phyloP scores from a whole-genome alignment of 495 filamentous ascomycete genomes.

The Tuber magnatum region DNA sequence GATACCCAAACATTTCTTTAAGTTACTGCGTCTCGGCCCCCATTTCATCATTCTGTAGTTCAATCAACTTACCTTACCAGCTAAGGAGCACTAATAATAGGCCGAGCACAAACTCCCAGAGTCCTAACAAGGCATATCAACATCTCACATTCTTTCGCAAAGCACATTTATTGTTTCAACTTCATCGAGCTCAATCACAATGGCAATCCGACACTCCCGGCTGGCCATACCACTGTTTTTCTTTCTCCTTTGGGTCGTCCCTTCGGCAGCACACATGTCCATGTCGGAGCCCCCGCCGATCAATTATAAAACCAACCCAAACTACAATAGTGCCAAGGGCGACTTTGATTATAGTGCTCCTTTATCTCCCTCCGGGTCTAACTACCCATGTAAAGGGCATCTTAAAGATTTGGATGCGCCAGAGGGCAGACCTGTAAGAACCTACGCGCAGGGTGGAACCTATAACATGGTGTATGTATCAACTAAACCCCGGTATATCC shows the following conservation, averaged over 20 bases:
- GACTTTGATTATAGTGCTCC: constrained; percentile 54
- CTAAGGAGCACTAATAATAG: constrained; percentile 6
- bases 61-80: constrained; percentile 8
- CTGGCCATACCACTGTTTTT: constrained; percentile 29
- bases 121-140: constrained; percentile 24
- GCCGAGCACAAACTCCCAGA: constrained; percentile 6
- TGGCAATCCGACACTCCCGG: constrained; percentile 14
- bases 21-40: constrained; percentile 21
- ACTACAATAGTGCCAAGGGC: constrained; percentile 30
- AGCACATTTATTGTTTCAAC: constrained; percentile 10
- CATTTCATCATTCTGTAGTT: constrained; percentile 20
- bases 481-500: constrained; percentile 17
- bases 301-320: constrained; percentile 37
- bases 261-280: constrained; percentile 37
- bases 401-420: constrained; percentile 45
- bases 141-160: neutral
- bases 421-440: constrained; percentile 43
- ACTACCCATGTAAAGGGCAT: constrained; percentile 53
- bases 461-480: constrained; percentile 44
- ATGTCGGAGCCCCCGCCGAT: constrained; percentile 41
- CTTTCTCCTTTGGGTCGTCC: constrained; percentile 13
- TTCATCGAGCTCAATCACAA: constrained; percentile 12
- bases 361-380: constrained; percentile 45
- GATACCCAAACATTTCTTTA: constrained; percentile 30
- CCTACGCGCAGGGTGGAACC: constrained; percentile 44